A percentile compares a stretch with the other conserved stretches of the same genome.
Conservation (phyloP, 805 yeast genomes). For the Grigorovia yakushimaensis region DNA sequence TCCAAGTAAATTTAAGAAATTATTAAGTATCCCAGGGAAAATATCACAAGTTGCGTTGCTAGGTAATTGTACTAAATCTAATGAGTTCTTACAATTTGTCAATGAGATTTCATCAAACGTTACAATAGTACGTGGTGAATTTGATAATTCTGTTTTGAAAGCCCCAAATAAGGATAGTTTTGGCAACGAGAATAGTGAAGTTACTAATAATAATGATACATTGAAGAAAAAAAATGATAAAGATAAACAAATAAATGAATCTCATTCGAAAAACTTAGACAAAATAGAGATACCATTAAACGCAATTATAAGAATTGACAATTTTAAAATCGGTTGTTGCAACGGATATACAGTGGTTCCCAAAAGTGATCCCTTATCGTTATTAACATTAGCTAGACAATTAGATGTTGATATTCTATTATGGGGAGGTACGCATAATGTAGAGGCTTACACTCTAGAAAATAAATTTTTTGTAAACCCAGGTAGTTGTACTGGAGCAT, state of each 20-base stretch:
- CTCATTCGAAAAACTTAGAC: neutral
- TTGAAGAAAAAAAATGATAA: conserved; percentile 4
- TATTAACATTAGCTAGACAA: conserved; percentile 75
- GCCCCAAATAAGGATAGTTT: conserved; percentile 48
- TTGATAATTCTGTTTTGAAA: conserved; percentile 44
- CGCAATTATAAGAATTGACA: conserved; percentile 56
- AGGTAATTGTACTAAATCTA: conserved; percentile 72
- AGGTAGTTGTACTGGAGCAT: conserved; percentile 94
- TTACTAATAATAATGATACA: too few species aligned
- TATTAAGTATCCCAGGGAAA: conserved; percentile 68
- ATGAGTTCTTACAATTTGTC: conserved; percentile 53
- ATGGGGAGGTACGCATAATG: conserved; percentile 90
- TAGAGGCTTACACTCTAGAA: conserved; percentile 87
- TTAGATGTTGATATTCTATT: conserved; percentile 84
- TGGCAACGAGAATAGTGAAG: neutral
- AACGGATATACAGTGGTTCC: conserved; percentile 83
- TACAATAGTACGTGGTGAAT: conserved; percentile 74
- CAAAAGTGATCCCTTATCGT: conserved; percentile 73
- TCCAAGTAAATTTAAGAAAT: conserved; percentile 52
- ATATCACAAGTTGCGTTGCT: conserved; percentile 76
- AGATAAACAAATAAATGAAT: neutral
- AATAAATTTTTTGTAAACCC: conserved; percentile 94
- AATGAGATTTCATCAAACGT: conserved; percentile 61
- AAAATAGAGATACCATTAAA: conserved; percentile 44
- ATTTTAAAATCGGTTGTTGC: conserved; percentile 71